These are phyloP conservation scores for Podaxis mareebaensis DNA, from an alignment of 768 basidiomycete species.

Conservation along the genomic window DNA sequence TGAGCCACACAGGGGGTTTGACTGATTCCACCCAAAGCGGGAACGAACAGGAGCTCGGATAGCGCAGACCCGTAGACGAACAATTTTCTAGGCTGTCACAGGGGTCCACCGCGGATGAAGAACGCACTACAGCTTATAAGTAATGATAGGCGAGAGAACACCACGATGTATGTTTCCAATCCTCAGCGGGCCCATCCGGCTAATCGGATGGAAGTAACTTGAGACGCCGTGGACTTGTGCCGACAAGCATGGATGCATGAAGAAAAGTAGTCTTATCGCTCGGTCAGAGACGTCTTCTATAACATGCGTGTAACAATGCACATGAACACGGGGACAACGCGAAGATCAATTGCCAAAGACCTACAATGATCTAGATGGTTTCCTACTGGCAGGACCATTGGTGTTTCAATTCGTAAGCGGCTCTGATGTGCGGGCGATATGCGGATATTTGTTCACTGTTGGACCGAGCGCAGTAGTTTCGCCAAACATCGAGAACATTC, in stretches of 20 bases:
- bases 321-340: not conserved
- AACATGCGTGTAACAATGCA: not conserved
- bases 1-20: not conserved
- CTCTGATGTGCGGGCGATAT: not conserved
- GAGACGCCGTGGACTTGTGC: not conserved
- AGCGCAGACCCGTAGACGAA: not conserved
- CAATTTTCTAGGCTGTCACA: not conserved
- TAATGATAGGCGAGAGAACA: not conserved
- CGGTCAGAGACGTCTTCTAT: too few relatives aligned
- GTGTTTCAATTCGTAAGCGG: not conserved
- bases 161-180: not conserved
- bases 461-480: not conserved
- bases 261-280: not conserved
- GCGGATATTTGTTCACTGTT: not conserved
- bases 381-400: not conserved
- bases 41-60: not conserved
- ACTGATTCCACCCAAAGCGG: not conserved
- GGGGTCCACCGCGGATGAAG: not conserved
- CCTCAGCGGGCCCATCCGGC: not conserved
- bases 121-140: not conserved
- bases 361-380: not conserved
- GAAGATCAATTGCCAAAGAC: not conserved
- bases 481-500: not conserved
- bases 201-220: not conserved
- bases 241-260: not conserved